Evolutionary conservation across 1,284 basidiomycete species (phyloP), one percentile per base, ranked within the genome.

Genomic region (Abortiporus biennis): DNA sequence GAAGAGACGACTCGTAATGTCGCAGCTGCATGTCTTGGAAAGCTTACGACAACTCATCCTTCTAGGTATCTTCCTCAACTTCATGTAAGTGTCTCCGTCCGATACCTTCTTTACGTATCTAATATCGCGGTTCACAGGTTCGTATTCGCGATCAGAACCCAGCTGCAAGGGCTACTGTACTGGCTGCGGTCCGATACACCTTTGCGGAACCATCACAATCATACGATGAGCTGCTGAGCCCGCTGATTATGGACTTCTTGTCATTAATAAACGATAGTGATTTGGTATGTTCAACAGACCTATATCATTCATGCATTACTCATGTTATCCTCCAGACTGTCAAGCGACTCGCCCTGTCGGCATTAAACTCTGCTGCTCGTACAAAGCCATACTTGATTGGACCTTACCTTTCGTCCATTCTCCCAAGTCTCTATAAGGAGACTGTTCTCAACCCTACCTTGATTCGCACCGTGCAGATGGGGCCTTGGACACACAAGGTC

Each of bases 401-500:
- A 24, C 91, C 96, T 21, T 88, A 94, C 54, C 72, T 99, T 16
- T 60, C 70, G 1, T 62, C 72, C 0, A 71, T 99, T 2, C 70
- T 98, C 35, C 92, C 93, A 0, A 76, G 75, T 45, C 69, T 99
- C 15, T 97, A 97, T 66, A 72, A 76, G 37, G 91, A 95, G 66
- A 95, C 92, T 0, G 63, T 75, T 24, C 66, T 93, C 55, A 89
- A 92, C 54, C 74, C 79, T 12, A 81, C 87, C 27, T 78, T 97
- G 42, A 85, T 97, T 54, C 80, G 91, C 23, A 90, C 87, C 4
- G 93, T 99, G 6, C 85, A 91, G 57, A 98, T 99, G 96, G 96
- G 96, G 12, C 96, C 96, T 1, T 99, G 93, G 85, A 93, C 88
- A 41, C 92, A 95, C 63, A 91, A 87, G 58, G 88, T 92, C 25